Percentiles rank a stretch among this genome's conserved stretches.
Evolutionary conservation across 306 rosid genomes (phyloP).

Genomic region (Boehmeria nivea): DNA sequence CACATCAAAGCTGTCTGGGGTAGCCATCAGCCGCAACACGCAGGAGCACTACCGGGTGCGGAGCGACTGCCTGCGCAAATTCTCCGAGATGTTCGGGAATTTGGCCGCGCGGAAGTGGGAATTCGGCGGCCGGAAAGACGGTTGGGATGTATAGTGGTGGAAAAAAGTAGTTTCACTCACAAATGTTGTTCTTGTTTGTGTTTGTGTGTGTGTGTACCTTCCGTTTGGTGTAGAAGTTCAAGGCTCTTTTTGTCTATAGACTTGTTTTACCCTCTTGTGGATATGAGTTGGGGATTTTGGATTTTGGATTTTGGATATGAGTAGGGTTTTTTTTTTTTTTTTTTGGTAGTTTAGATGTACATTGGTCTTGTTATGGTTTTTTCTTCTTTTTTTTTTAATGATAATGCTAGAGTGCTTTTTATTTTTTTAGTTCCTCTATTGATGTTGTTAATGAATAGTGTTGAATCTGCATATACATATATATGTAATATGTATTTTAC

Average conservation of each 20-base stretch:
- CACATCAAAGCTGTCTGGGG: conserved; percentile 89
- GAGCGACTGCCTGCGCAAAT: conserved; percentile 64
- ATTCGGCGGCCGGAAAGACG: conserved; percentile 70
- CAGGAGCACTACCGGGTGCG: conserved; percentile 59
- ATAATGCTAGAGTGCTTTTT: too few relatives aligned
- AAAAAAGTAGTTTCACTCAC: not conserved
- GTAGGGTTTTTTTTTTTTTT: too few relatives aligned
- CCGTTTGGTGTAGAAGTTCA: conserved; percentile 27
- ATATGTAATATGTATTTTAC: too few relatives aligned
- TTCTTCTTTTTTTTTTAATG: too few relatives aligned
- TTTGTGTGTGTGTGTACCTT: conserved; percentile 19
- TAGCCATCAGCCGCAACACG: conserved; percentile 84
- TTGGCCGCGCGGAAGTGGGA: conserved; percentile 61
- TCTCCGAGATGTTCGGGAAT: conserved; percentile 68
- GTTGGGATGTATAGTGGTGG: conserved; percentile 82
- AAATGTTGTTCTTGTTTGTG: not conserved
- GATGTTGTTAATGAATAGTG: too few relatives aligned
- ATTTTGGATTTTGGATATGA: conserved; percentile 16
- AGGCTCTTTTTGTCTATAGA: conserved; percentile 8
- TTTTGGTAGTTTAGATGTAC: conserved; percentile 50
- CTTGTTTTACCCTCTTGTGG: conserved; percentile 33
- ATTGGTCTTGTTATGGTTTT: conserved; percentile 35
- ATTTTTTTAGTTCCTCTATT: too few relatives aligned
- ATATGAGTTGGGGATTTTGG: conserved; percentile 32
- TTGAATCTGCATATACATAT: too few relatives aligned